A percentile compares a stretch with the other conserved stretches of the same genome.
These are phyloP conservation scores for Bipolaris sorokiniana DNA, from an alignment of 2,329 filamentous ascomycete genomes.

Conservation along the genomic window DNA sequence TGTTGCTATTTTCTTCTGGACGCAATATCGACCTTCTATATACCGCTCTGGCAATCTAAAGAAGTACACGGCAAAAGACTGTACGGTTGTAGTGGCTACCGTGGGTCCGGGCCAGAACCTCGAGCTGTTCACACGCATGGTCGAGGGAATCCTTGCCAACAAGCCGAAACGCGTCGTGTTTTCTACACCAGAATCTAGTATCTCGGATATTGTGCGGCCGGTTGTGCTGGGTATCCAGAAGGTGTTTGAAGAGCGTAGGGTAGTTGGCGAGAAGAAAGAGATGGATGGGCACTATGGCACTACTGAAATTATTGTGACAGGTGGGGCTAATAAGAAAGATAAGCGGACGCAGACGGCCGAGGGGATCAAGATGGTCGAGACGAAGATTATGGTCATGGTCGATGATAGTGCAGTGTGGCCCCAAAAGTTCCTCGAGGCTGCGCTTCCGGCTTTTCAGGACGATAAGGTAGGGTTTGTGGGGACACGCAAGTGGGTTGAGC, in stretches of 20 bases:
- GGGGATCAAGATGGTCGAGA: slow-evolving; percentile 15
- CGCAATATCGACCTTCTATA: slow-evolving; percentile 19
- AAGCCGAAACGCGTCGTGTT: slow-evolving; percentile 25
- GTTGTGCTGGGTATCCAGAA: slow-evolving; percentile 1
- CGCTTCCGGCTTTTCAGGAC: slow-evolving; percentile 27
- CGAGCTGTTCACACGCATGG: slow-evolving; percentile 15
- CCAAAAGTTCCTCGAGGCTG: slow-evolving; percentile 17
- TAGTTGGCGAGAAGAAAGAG: background rate
- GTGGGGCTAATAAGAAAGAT: slow-evolving; percentile 22
- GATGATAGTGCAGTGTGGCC: slow-evolving; percentile 34
- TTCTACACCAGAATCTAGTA: slow-evolving; percentile 16
- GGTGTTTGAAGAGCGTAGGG: background rate
- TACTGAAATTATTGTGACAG: slow-evolving; percentile 10
- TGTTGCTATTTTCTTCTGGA: slow-evolving; percentile 25
- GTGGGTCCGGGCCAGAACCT: slow-evolving; percentile 20
- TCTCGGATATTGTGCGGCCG: slow-evolving; percentile 4
- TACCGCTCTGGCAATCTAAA: too few species aligned
- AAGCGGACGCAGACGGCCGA: slow-evolving; percentile 28
- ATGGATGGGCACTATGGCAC: background rate
- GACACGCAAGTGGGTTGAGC: slow-evolving; percentile 34
- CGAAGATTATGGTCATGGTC: slow-evolving; percentile 17
- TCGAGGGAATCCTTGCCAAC: slow-evolving; percentile 21
- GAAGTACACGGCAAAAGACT: slow-evolving; percentile 15
- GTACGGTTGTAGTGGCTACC: slow-evolving; percentile 31
- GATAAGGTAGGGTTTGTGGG: slow-evolving; percentile 31